phyloP scores from a whole-genome alignment of 2,329 filamentous ascomycete genomes.

The Immersiporthe knoxdaviesiana region DNA sequence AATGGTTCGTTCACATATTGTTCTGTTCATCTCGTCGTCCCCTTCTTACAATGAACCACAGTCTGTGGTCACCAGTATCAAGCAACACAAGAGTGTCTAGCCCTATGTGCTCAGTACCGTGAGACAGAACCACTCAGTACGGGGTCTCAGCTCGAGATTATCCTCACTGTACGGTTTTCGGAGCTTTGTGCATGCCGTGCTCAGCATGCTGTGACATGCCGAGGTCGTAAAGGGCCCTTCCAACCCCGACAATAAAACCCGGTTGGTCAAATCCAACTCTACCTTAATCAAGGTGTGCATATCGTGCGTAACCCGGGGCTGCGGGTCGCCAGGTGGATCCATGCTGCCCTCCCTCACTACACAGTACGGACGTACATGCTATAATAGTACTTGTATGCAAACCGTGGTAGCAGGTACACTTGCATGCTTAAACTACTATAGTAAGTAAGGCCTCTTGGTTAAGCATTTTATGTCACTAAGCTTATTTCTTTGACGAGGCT shows the following conservation, averaged over 20 bases:
- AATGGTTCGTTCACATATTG: no score
- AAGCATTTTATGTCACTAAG: not conserved
- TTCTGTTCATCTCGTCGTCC: no score
- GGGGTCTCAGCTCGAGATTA: not conserved
- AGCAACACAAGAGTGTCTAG: not conserved
- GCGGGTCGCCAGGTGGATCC: slow-evolving; percentile 6
- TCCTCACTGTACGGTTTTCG: not conserved
- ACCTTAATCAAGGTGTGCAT: slow-evolving; percentile 6
- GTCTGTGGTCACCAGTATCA: no score
- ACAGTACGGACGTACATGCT: no score
- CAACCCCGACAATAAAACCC: slow-evolving; percentile 5
- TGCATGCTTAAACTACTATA: not conserved
- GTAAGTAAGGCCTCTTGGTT: not conserved
- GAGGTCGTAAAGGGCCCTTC: not conserved
- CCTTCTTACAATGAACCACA: not conserved
- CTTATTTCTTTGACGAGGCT: not conserved
- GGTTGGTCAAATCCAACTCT: not conserved
- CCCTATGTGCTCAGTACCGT: not conserved
- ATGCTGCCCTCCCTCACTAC: not conserved
- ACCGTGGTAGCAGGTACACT: no score
- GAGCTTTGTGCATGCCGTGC: slow-evolving; percentile 1
- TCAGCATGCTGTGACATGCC: slow-evolving; percentile 4
- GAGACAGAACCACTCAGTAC: not conserved
- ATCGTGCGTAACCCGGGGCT: not conserved
- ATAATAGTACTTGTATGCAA: not conserved